Percentiles rank a stretch among this genome's conserved stretches.
Conservation (phyloP, 2,329 filamentous ascomycete species). For the Cordyceps militaris region DNA sequence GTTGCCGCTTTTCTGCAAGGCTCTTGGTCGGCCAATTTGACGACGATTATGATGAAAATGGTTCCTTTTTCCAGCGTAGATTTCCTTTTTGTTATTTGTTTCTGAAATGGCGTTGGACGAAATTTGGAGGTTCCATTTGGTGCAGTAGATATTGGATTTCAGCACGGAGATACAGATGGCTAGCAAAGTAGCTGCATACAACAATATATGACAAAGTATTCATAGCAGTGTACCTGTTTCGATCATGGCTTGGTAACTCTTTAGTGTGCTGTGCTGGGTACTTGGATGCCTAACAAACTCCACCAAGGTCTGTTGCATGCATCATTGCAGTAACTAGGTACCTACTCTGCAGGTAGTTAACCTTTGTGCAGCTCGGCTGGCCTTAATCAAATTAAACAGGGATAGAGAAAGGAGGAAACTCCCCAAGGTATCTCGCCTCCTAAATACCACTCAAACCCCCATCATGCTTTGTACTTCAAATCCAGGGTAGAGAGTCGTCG, state of each 20-base stretch:
- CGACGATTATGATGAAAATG: constrained; percentile 1
- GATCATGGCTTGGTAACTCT: no score
- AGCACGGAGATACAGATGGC: background rate
- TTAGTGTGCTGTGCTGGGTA: background rate
- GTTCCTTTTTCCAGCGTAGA: background rate
- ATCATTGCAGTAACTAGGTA: no score
- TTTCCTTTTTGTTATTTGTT: background rate
- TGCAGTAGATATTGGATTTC: background rate
- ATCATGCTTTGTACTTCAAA: no score
- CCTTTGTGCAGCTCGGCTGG: no score
- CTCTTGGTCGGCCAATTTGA: background rate
- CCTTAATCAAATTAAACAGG: no score
- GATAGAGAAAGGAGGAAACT: no score
- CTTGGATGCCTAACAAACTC: no score
- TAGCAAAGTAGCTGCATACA: background rate
- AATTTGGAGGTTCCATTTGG: background rate
- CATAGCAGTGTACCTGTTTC: background rate
- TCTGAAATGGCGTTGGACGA: background rate
- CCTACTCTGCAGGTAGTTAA: no score
- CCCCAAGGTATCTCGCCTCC: no score
- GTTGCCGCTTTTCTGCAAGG: background rate
- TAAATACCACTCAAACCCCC: no score
- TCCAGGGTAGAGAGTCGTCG: no score
- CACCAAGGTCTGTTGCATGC: no score
- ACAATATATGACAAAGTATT: background rate